A percentile compares a stretch with the other conserved stretches of the same genome.
These are phyloP conservation scores for Ophiocordyceps camponoti-leonardi DNA, from an alignment of 2,329 filamentous ascomycete species.

Conservation along the genomic window DNA sequence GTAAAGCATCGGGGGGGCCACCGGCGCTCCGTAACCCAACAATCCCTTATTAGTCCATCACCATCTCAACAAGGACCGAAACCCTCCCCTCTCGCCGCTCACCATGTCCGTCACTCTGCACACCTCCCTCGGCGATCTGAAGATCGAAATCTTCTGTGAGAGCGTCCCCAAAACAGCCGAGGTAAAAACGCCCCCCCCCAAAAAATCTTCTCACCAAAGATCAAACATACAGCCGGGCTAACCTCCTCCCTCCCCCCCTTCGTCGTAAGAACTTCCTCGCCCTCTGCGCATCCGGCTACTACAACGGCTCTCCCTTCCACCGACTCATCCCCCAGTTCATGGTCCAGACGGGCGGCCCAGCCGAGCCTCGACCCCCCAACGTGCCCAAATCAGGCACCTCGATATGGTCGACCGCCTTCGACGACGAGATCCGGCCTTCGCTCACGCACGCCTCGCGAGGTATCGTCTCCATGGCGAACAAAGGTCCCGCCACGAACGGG, in stretches of 20 bases:
- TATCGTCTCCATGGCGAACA: slow-evolving; percentile 64
- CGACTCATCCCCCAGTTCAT: slow-evolving; percentile 70
- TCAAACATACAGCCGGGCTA: background rate
- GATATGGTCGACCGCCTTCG: slow-evolving; percentile 58
- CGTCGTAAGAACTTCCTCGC: slow-evolving; percentile 90
- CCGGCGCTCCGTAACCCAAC: too few species aligned
- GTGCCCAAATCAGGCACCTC: slow-evolving; percentile 53
- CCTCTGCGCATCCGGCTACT: slow-evolving; percentile 65
- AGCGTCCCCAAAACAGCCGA: slow-evolving; percentile 84
- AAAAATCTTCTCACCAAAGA: background rate
- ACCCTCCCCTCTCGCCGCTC: background rate
- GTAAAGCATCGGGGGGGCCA: background rate
- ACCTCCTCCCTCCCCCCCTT: slow-evolving; percentile 3
- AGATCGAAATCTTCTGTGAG: slow-evolving; percentile 93
- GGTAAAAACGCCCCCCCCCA: slow-evolving; percentile 20
- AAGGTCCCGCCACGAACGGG: slow-evolving; percentile 55
- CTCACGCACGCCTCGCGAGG: slow-evolving; percentile 52
- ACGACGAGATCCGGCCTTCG: slow-evolving; percentile 62
- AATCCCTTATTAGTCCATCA: background rate
- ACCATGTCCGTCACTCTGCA: slow-evolving; percentile 60
- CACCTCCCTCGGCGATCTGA: slow-evolving; percentile 77
- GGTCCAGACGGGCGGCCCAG: slow-evolving; percentile 55
- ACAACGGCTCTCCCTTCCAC: slow-evolving; percentile 61
- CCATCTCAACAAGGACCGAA: background rate
- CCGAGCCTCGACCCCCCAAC: slow-evolving; percentile 28